Evolutionary conservation across 2,329 filamentous ascomycete species (phyloP), one percentile per base, ranked within the genome.

Genomic region (Aspergillus ruber): DNA sequence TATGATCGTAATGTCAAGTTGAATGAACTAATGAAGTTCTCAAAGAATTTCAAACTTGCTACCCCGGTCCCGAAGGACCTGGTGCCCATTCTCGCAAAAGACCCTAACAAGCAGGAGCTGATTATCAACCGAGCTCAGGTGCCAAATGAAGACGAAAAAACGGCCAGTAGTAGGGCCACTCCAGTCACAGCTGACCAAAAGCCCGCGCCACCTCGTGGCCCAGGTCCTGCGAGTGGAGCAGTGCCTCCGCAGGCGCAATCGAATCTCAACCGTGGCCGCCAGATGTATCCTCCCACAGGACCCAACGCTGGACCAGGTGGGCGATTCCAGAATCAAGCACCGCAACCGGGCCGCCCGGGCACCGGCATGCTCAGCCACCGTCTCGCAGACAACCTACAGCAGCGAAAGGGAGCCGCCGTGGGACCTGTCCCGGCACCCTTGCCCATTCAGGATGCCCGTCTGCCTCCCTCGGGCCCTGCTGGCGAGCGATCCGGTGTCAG

Each of bases 21-120:
- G 52, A 95, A 88, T 50, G 93, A 98, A 70, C 73, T 98, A 49
- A 94, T 93, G 76, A 95, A 91, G 63, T 98, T 98, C 68, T 89
- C 93, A 1, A 81, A 84, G 57, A 93, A 81, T 64, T 98, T 98
- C 77, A 97, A 97, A 72, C 80, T 98, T 15, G 85, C 87, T 43
- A 96, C 91, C 2, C 90, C 90, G 5, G 90, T 98, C 9, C 93
- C 93, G 1, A 84, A 81, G 44, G 93, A 98, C 67, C 73, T 98
- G 32, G 90, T 98, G 23, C 85, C 88, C 1, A 98, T 98, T 56
- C 85, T 98, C 51, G 91, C 93, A 49, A 98, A 97, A 66, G 93
- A 98, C 64, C 90, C 90, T n/a, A 79, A 76, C 41, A 98, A 96
- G 73, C 93, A 97, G 69, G 84, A 90, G 61, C 83, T 90, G 63